Base-by-base conservation (phyloP, 2,329 filamentous ascomycete genomes). In the Aspergillus phoenicis region DNA sequence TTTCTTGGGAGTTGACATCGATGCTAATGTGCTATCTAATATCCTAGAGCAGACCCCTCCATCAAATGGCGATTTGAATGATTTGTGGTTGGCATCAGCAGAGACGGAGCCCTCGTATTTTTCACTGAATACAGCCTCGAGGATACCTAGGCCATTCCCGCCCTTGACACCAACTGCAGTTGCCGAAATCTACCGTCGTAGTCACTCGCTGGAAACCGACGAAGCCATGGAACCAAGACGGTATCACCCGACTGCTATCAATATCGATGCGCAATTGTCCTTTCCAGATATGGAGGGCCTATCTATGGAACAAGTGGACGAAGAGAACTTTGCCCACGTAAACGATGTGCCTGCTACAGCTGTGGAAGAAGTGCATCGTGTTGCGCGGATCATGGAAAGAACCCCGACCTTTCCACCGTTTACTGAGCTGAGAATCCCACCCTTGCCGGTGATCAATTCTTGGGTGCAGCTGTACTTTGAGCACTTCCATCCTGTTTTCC, bases 401-500 rank as follows among this genome's bases (percentile, higher is more conserved):
- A 30, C 17, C 10, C 51, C 33, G 8, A 53, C 33, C 33, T 53
- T 53, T 41, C 51, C 51, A 13, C 51, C 17, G 5, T 53, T 53
- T n/a, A 38, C 38, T n/a, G 38, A 53, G 13, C 24, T 38, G 33
- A 22, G 15, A 15, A 38, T 53, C 5, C 51, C 51, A 38, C 33
- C 51, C 20, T 39, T 38, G 20, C 36, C 51, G 13, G 38, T 53
- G 24, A 38, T 53, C 5, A 53, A 53, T 30, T 24, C 33, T 24
- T 53, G 51, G 51, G 51, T 53, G 20, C 51, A 53, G 20, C 33
- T 53, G 15, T 53, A 53, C 3, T 53, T 53, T 8, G 51, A 53
- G 8, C 51, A 53, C 20, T 53, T 53, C 11, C 51, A 53, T 53
- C 51, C 51, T 5, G 30, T 53, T 5, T 53, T 53, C 17, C 51